These are phyloP conservation scores for Cruciata laevipes DNA, from an alignment of 257 asterid species.

Conservation along the genomic window DNA sequence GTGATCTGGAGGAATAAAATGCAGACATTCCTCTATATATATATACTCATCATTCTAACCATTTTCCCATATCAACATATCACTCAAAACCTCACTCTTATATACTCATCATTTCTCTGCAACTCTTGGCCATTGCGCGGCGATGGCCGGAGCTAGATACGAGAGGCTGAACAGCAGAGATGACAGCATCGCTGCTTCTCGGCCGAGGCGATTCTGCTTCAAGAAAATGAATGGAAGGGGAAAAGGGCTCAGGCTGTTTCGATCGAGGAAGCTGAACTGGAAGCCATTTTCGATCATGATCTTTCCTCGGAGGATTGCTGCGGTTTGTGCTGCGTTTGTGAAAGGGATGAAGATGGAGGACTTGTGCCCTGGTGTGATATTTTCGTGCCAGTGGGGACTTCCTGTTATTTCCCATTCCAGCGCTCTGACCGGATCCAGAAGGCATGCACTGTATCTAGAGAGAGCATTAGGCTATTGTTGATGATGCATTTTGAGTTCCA, in stretches of 20 bases:
- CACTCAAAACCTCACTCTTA: not conserved
- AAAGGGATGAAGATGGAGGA: conserved; percentile 44
- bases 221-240: conserved; percentile 40
- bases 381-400: conserved; percentile 69
- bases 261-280: conserved; percentile 58
- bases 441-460: conserved; percentile 13
- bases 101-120: not conserved
- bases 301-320: conserved; percentile 48
- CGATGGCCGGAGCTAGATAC: conserved; percentile 20
- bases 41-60: conserved; percentile 2
- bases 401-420: conserved; percentile 53
- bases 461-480: not conserved
- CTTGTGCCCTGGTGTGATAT: conserved; percentile 38
- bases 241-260: conserved; percentile 44
- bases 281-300: conserved; percentile 47
- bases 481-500: not conserved
- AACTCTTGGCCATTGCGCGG: not conserved
- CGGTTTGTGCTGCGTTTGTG: conserved; percentile 32
- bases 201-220: conserved; percentile 32
- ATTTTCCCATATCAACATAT: not conserved
- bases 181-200: conserved; percentile 23
- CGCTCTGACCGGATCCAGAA: conserved; percentile 15
- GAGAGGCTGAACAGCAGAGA: conserved; percentile 34
- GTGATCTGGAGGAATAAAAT: conserved; percentile 30
- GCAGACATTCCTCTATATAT: conserved; percentile 23